Evolutionary conservation across 768 basidiomycete genomes (phyloP).

Genomic region (Tulasnella sp.): DNA sequence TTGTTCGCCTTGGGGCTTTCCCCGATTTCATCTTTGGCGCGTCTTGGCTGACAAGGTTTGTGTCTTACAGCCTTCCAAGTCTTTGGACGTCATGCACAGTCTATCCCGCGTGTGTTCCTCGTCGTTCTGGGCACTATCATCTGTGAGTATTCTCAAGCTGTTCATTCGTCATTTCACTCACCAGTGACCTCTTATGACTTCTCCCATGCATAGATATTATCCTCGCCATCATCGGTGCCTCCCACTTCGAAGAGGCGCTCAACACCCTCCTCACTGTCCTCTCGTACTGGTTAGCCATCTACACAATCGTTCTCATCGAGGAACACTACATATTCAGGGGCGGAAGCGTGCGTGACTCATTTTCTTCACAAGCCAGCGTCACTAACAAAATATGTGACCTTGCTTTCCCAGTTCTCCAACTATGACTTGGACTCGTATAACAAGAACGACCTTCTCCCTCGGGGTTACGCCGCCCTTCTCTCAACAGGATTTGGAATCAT

Average conservation of each 20-base stretch:
- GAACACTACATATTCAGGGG: constrained; percentile 29
- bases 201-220: constrained; percentile 33
- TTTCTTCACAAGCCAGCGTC: no score
- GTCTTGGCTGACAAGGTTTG: constrained; percentile 38
- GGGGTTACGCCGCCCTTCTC: constrained; percentile 38
- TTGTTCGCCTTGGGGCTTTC: constrained; percentile 27
- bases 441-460: constrained; percentile 34
- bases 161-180: no score
- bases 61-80: constrained; percentile 24
- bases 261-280: constrained; percentile 36
- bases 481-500: no score
- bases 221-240: constrained; percentile 34
- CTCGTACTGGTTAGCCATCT: constrained; percentile 40
- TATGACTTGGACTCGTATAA: constrained; percentile 45
- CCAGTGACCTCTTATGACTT: no score
- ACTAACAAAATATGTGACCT: no score
- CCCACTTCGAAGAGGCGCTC: constrained; percentile 35
- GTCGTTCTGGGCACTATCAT: constrained; percentile 23
- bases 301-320: constrained; percentile 36
- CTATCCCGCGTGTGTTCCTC: constrained; percentile 22
- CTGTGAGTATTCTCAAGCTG: constrained; percentile 11
- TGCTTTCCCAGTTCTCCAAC: no score
- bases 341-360: constrained; percentile 30
- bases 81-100: constrained; percentile 25
- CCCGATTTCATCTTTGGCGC: constrained; percentile 38